Evolutionary conservation across 768 basidiomycete species (phyloP).

Genomic region (Lactarius evosmus): DNA sequence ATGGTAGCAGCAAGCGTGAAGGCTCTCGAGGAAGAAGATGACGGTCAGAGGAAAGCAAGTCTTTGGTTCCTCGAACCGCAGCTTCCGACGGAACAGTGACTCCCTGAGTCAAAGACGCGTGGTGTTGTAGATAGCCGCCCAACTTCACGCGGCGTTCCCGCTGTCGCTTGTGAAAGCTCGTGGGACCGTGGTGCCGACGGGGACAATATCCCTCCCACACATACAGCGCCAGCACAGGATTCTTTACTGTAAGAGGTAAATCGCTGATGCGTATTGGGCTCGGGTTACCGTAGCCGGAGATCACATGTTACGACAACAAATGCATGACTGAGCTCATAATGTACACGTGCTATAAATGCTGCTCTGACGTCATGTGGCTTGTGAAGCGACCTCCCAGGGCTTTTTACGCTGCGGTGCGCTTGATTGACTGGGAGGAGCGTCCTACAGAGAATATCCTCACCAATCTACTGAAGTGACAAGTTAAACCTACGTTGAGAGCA

Average conservation of each 20-base stretch:
- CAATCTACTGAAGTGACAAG: not conserved
- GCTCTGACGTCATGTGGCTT: constrained; percentile 3
- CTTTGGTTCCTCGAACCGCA: not conserved
- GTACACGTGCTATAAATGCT: too few relatives aligned
- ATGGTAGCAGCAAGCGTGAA: not conserved
- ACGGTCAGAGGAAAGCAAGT: not conserved
- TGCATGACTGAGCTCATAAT: too few relatives aligned
- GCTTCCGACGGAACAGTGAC: not conserved
- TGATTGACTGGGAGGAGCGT: constrained; percentile 55
- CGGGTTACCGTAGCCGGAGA: not conserved
- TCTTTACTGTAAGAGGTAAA: too few relatives aligned
- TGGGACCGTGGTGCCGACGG: too few relatives aligned
- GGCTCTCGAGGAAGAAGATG: not conserved
- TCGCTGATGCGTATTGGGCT: too few relatives aligned
- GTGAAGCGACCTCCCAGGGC: constrained; percentile 57
- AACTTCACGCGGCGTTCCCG: not conserved
- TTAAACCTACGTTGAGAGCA: constrained; percentile 53
- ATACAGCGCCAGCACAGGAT: too few relatives aligned
- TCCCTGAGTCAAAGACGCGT: not conserved
- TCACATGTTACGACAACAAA: not conserved
- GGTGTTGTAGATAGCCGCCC: not conserved
- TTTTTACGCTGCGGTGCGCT: constrained; percentile 51
- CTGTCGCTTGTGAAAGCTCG: too few relatives aligned
- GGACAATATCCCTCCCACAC: too few relatives aligned
- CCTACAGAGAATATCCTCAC: constrained; percentile 37